Conservation (phyloP, 345 rosid genomes). For the Bretschneidera sinensis region DNA sequence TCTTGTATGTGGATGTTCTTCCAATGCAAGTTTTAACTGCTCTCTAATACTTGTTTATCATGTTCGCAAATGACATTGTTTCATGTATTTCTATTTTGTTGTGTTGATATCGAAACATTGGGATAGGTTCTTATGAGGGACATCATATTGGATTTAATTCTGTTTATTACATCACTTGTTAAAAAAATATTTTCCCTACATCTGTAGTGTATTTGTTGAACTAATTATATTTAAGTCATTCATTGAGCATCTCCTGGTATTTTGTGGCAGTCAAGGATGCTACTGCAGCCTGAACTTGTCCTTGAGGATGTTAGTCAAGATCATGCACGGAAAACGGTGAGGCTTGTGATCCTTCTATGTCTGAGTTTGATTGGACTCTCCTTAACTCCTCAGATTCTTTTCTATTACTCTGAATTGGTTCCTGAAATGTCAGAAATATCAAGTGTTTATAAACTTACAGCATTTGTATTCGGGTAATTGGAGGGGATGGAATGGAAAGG, state of each 20-base stretch:
- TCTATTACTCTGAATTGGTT: neutral
- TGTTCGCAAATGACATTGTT: too few species aligned
- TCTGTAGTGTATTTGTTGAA: neutral
- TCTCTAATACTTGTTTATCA: too few species aligned
- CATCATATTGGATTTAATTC: too few species aligned
- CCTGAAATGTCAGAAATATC: neutral
- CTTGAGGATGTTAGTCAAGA: constrained; percentile 95
- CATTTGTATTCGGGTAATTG: too few species aligned
- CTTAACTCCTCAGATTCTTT: neutral
- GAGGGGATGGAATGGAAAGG: too few species aligned
- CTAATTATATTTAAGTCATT: constrained; percentile 1
- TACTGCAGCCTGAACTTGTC: constrained; percentile 79
- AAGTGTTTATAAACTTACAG: neutral
- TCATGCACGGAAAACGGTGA: constrained; percentile 86
- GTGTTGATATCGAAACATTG: too few species aligned
- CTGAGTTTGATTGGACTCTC: neutral
- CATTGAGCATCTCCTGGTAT: constrained; percentile 7
- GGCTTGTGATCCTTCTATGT: neutral
- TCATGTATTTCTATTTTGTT: too few species aligned
- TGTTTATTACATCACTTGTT: too few species aligned
- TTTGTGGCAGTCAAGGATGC: constrained; percentile 41
- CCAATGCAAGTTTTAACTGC: too few species aligned
- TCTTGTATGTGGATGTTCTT: too few species aligned
- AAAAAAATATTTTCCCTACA: too few species aligned
- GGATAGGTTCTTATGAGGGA: too few species aligned